Conservation (phyloP, 2,329 filamentous ascomycete species). For the Chalara sp. region DNA sequence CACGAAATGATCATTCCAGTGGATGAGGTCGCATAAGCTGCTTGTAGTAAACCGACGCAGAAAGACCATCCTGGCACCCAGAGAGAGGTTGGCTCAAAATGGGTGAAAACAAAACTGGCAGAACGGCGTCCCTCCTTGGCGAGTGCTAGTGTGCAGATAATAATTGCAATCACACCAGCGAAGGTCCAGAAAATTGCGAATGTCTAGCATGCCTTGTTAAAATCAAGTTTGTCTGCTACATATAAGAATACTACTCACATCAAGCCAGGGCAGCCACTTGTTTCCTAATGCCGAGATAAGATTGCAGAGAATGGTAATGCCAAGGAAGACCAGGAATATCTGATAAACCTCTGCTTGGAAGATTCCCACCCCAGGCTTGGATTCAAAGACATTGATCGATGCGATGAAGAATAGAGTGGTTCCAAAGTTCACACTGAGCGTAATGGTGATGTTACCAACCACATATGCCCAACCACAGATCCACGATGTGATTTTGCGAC, state of each 20-base stretch:
- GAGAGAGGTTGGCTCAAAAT: slow-evolving; percentile 62
- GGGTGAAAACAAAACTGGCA: slow-evolving; percentile 57
- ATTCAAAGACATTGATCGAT: slow-evolving; percentile 48
- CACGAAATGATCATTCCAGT: slow-evolving; percentile 76
- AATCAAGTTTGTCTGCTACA: not conserved
- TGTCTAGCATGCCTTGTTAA: slow-evolving; percentile 41
- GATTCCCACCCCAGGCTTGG: slow-evolving; percentile 37
- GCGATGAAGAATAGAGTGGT: slow-evolving; percentile 38
- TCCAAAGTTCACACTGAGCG: slow-evolving; percentile 63
- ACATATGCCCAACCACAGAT: slow-evolving; percentile 69
- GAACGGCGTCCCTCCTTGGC: slow-evolving; percentile 53
- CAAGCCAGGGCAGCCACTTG: slow-evolving; percentile 49
- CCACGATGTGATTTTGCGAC: slow-evolving; percentile 58
- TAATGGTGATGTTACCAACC: slow-evolving; percentile 73
- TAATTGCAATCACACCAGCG: slow-evolving; percentile 59
- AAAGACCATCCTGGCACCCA: slow-evolving; percentile 69
- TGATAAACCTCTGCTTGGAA: slow-evolving; percentile 37
- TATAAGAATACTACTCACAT: slow-evolving; percentile 47
- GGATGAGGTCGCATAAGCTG: slow-evolving; percentile 67
- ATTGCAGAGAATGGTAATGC: slow-evolving; percentile 42
- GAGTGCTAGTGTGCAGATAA: slow-evolving; percentile 55
- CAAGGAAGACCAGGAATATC: slow-evolving; percentile 41
- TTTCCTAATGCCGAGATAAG: slow-evolving; percentile 44
- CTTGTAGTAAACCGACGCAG: slow-evolving; percentile 64
- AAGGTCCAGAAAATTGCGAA: slow-evolving; percentile 72